These are phyloP conservation scores for Gastrodia elata DNA, from an alignment of 106 monocot species.

Conservation along the genomic window DNA sequence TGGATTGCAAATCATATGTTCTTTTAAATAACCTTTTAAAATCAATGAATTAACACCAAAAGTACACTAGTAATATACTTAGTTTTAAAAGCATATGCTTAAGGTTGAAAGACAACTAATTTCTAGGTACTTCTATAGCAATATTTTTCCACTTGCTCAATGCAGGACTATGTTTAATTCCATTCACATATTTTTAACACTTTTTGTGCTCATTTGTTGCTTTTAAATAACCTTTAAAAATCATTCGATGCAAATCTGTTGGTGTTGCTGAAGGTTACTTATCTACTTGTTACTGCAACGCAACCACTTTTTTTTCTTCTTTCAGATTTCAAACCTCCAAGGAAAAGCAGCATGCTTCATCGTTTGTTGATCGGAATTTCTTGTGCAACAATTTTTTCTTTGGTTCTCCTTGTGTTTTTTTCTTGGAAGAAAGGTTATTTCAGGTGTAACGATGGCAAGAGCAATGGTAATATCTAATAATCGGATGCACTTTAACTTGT, in stretches of 20 bases:
- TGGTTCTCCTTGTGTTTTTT: constrained; percentile 2
- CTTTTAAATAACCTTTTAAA: too few relatives aligned
- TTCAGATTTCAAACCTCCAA: constrained; percentile 10
- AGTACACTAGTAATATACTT: neutral
- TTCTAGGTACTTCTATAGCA: neutral
- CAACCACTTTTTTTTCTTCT: neutral
- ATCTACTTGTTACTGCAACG: neutral
- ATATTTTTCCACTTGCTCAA: neutral
- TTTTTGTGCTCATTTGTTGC: neutral
- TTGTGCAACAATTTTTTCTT: neutral
- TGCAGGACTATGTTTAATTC: neutral
- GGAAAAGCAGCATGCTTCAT: neutral
- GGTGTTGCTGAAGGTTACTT: neutral
- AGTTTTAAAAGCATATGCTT: neutral
- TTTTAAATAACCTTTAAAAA: neutral
- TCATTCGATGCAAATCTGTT: neutral
- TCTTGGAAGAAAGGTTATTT: constrained; percentile 11
- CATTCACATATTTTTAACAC: neutral
- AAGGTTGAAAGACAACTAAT: neutral
- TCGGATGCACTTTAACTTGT: neutral
- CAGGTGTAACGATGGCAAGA: neutral
- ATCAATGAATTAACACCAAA: too few relatives aligned
- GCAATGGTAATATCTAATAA: neutral
- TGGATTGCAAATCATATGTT: neutral
- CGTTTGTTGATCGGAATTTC: neutral